Conservation (phyloP, 495 filamentous ascomycete species). For the Baudoinia panamericana region DNA sequence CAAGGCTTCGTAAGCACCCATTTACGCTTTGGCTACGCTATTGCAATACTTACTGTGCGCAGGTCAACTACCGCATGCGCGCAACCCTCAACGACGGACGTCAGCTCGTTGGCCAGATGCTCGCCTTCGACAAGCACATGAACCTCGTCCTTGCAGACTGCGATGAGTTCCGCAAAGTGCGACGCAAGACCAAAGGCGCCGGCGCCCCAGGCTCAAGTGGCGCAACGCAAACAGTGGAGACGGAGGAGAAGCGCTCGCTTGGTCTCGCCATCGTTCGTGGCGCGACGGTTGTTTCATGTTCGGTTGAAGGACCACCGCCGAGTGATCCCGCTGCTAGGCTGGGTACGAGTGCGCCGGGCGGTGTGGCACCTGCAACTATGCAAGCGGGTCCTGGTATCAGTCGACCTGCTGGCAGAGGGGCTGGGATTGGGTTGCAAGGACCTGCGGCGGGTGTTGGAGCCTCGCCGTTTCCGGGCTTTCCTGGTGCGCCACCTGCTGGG, state of each 20-base stretch:
- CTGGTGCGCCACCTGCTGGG: constrained; percentile 54
- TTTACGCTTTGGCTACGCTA: neutral
- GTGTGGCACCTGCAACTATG: constrained; percentile 49
- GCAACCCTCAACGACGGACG: constrained; percentile 90
- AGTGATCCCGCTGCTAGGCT: constrained; percentile 85
- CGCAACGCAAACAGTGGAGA: constrained; percentile 41
- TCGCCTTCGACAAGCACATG: constrained; percentile 99
- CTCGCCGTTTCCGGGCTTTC: constrained; percentile 50
- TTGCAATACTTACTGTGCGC: constrained; percentile 19
- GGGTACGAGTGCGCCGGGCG: constrained; percentile 59
- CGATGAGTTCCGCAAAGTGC: constrained; percentile 94
- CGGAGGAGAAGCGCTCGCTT: constrained; percentile 91
- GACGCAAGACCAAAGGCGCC: constrained; percentile 65
- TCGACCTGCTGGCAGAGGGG: constrained; percentile 81
- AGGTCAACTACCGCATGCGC: constrained; percentile 99
- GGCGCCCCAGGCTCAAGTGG: constrained; percentile 49
- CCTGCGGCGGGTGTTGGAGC: constrained; percentile 84
- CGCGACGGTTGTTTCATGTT: constrained; percentile 81
- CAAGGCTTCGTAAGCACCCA: constrained; percentile 78
- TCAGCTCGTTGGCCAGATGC: constrained; percentile 93
- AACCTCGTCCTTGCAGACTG: constrained; percentile 98
- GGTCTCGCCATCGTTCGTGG: constrained; percentile 92
- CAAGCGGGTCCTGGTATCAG: constrained; percentile 79
- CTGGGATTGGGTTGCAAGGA: constrained; percentile 75
- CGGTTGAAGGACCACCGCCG: constrained; percentile 92